phyloP scores from a whole-genome alignment of 2,329 filamentous ascomycete genomes.

The Colletotrichum viniferum region DNA sequence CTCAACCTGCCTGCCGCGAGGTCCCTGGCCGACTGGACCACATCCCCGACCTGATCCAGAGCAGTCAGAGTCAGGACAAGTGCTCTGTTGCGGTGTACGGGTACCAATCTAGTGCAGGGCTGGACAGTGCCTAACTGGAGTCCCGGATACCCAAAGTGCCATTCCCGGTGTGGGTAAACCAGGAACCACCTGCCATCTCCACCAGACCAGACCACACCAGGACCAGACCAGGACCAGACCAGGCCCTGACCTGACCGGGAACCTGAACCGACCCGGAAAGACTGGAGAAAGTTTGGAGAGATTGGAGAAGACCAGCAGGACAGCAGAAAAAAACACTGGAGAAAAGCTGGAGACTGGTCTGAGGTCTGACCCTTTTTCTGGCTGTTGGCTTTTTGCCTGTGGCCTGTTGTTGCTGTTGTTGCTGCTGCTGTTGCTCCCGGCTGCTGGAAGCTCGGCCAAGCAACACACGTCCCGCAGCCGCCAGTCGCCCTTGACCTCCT shows the following conservation, averaged over 20 bases:
- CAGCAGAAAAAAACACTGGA: not conserved
- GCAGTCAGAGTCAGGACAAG: not conserved
- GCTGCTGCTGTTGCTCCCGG: not conserved
- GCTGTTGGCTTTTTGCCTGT: not conserved
- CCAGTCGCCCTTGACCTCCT: not conserved
- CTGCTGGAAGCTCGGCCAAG: not conserved
- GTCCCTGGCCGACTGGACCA: not conserved
- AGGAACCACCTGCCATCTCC: slow-evolving; percentile 12
- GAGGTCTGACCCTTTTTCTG: not conserved
- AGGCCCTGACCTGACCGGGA: slow-evolving; percentile 1
- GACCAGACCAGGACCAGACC: no score
- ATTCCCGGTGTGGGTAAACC: not conserved
- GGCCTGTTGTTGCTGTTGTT: not conserved
- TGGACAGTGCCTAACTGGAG: not conserved
- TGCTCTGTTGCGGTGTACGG: not conserved
- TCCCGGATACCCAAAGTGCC: not conserved
- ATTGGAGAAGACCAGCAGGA: not conserved
- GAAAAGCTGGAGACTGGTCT: not conserved
- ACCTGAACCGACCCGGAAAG: not conserved
- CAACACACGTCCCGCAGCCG: not conserved
- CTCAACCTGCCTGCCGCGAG: not conserved
- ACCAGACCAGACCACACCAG: not conserved
- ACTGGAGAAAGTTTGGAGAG: not conserved
- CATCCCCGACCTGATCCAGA: not conserved
- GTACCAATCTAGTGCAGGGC: not conserved